Evolutionary conservation across 192 early-diverging fungal species (phyloP).

Genomic region (Entomortierella lignicola): DNA sequence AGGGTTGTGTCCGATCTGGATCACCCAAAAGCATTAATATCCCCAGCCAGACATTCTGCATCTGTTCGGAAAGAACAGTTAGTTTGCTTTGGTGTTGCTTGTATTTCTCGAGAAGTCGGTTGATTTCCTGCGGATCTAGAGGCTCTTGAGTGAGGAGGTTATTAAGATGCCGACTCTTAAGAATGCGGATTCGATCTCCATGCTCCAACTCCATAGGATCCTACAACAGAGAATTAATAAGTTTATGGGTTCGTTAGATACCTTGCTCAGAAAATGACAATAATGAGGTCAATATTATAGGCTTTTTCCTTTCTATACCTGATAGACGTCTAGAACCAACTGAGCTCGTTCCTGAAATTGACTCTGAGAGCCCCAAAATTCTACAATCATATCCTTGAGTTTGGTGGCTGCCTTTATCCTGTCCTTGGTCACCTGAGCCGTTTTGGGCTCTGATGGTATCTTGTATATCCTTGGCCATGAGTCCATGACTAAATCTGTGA

Average conservation of each 20-base stretch:
- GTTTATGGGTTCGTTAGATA: too few species aligned
- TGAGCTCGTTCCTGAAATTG: conserved; percentile 36
- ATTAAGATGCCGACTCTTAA: conserved; percentile 42
- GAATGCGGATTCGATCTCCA: conserved; percentile 16
- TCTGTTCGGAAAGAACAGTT: conserved; percentile 15
- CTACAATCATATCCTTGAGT: conserved; percentile 20
- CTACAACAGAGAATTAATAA: too few species aligned
- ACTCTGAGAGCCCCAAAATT: conserved; percentile 32
- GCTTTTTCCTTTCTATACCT: conserved; percentile 15
- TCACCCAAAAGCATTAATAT: conserved; percentile 19
- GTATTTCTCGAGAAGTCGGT: conserved; percentile 1
- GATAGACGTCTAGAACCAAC: conserved; percentile 26
- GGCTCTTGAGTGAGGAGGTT: conserved; percentile 24
- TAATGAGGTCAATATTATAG: not conserved
- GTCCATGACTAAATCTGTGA: conserved; percentile 17
- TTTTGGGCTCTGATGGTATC: conserved; percentile 11
- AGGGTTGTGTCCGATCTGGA: not conserved
- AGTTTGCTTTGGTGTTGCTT: conserved; percentile 18
- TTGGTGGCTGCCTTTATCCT: conserved; percentile 23
- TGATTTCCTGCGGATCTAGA: conserved; percentile 3
- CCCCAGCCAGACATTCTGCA: conserved; percentile 22
- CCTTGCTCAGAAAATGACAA: not conserved
- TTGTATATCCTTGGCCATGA: conserved; percentile 35
- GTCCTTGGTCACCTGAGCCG: conserved; percentile 8
- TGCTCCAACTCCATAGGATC: conserved; percentile 31